Evolutionary conservation across 164 flowering plant species (phyloP).

Genomic region (Stephania yunnanensis): DNA sequence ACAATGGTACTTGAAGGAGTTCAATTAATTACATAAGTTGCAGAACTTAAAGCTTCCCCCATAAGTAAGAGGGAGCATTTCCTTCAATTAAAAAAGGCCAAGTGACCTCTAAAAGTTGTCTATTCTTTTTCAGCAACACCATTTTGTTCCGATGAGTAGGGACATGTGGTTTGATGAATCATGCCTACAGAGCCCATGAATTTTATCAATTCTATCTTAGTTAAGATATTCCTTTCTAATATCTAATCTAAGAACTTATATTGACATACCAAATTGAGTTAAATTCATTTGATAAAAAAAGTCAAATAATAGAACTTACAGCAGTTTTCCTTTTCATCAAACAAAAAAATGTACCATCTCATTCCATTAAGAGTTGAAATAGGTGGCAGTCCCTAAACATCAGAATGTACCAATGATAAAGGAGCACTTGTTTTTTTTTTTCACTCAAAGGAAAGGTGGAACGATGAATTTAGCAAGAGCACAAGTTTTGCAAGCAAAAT

Average conservation of each 20-base stretch:
- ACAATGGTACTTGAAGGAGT: background rate
- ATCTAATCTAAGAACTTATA: background rate
- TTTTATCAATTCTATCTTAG: background rate
- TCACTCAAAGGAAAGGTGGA: too few relatives aligned
- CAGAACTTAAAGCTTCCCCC: background rate
- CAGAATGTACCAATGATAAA: background rate
- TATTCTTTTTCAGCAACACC: slow-evolving; percentile 1
- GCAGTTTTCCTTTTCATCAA: background rate
- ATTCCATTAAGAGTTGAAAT: background rate
- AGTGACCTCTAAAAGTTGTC: background rate
- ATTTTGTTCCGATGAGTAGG: background rate
- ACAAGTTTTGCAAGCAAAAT: too few relatives aligned
- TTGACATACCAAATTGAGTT: background rate
- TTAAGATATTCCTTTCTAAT: background rate
- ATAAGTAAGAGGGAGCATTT: background rate
- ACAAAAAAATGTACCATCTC: background rate
- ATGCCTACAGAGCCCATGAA: background rate
- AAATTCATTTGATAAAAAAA: background rate
- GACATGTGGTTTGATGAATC: background rate
- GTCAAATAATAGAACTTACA: background rate
- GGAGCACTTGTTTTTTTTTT: too few relatives aligned
- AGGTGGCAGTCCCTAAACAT: background rate
- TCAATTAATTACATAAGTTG: background rate
- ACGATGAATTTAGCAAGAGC: too few relatives aligned
- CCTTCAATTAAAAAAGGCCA: too few relatives aligned